A percentile compares a stretch with the other conserved stretches of the same genome.
phyloP scores from a whole-genome alignment of 176 grass and related monocot species.

The Eleusine coracana region DNA sequence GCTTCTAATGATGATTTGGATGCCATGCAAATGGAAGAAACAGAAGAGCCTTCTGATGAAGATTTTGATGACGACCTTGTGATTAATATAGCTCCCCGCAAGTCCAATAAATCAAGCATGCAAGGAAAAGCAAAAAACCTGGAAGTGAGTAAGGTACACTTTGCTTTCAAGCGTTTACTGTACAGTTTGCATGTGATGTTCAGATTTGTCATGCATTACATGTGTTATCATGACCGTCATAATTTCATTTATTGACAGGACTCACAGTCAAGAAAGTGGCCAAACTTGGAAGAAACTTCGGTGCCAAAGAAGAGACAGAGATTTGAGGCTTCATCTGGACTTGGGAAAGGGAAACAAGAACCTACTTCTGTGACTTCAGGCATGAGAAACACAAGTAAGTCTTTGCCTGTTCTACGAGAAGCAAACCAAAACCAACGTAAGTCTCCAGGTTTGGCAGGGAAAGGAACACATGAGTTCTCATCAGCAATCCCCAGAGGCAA shows the following conservation, averaged over 20 bases:
- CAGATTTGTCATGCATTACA: slow-evolving; percentile 16
- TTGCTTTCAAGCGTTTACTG: slow-evolving; percentile 27
- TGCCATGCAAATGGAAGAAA: slow-evolving; percentile 51
- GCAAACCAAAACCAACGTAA: slow-evolving; percentile 30
- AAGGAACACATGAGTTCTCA: slow-evolving; percentile 46
- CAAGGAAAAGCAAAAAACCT: slow-evolving; percentile 40
- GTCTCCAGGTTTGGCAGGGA: slow-evolving; percentile 5
- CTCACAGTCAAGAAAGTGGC: slow-evolving; percentile 20
- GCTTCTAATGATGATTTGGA: slow-evolving; percentile 59
- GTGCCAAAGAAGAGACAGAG: slow-evolving; percentile 48
- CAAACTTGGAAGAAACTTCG: slow-evolving; percentile 33
- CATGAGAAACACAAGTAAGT: slow-evolving; percentile 8
- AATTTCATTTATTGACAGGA: slow-evolving; percentile 50
- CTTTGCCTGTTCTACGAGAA: slow-evolving; percentile 32
- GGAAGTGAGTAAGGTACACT: slow-evolving; percentile 48
- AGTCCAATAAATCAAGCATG: slow-evolving; percentile 45
- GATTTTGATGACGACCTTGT: slow-evolving; percentile 87
- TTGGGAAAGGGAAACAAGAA: slow-evolving; percentile 46
- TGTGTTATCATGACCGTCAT: not conserved
- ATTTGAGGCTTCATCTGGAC: slow-evolving; percentile 27
- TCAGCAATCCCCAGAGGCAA: slow-evolving; percentile 41
- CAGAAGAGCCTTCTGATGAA: slow-evolving; percentile 61
- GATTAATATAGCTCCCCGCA: slow-evolving; percentile 65
- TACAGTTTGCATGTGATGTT: not conserved
- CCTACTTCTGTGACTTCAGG: slow-evolving; percentile 24